Evolutionary conservation across 768 basidiomycete species (phyloP), one percentile per base, ranked within the genome.

Genomic region (Pleurotus cornucopiae): DNA sequence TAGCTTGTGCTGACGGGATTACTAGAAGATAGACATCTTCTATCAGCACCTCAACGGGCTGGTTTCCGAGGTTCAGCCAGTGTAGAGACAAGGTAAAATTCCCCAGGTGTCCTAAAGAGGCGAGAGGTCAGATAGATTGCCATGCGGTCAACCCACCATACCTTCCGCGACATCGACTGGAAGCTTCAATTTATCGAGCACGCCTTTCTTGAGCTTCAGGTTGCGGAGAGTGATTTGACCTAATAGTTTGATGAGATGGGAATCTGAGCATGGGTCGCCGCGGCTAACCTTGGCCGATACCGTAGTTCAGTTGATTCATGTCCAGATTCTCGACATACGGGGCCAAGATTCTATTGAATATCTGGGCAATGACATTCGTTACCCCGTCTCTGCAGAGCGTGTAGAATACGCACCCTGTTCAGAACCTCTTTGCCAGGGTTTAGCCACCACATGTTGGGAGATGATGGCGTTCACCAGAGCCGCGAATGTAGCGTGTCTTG

Each of bases 261-360:
- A 34, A 34, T 34, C 30, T 34, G 30, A 34, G 30, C 30, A 34
- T 34, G 30, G 39, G 21, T 45, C 26, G 54, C 34, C 6, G 3
- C 37, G 44, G 48, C 69, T 58, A 67, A 82, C 93, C 94, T 78
- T 91, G 88, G 57, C 82, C 89, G 61, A 96, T 89, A 13, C 91
- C 94, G 77, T 96, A 88, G 66, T 94, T 94, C 48, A 98, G 89
- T 70, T 95, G 92, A 67, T 92, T 89, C 68, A 94, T 82, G 70
- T 98, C 94, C 69, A 99, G 74, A 67, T 98, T 96, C 76, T 94
- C 93, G 61, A 98, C 89, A 80, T 98, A 98, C 0, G 93, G 94
- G 23, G 91, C 91, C 49, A 97, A 84, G 60, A 94, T 89, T 61
- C 89, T 84, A 69, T 95, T 95, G 74, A 97, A 90, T 62, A 94